Evolutionary conservation across 805 yeast genomes (phyloP).

Genomic region (Candida krabiensis): DNA sequence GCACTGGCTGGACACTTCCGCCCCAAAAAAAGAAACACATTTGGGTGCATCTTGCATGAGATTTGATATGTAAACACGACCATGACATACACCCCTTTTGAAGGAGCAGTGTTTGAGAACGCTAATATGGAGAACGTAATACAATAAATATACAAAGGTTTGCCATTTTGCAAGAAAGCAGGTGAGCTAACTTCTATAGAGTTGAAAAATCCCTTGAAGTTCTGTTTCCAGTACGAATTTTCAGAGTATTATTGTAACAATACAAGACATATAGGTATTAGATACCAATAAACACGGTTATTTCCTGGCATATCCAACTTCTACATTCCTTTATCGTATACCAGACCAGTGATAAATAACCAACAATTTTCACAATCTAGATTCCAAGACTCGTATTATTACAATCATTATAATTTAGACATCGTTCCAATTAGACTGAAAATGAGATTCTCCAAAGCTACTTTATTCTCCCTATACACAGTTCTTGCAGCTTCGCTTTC

Average conservation of each 20-base stretch:
- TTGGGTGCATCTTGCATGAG: background rate
- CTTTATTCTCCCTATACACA: conserved; percentile 24
- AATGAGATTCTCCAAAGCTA: conserved; percentile 24
- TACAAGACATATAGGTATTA: no score
- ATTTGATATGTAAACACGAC: background rate
- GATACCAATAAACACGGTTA: no score
- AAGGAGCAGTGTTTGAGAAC: conserved; percentile 11
- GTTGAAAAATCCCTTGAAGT: no score
- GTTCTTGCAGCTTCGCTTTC: conserved; percentile 18
- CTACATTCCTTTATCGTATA: conserved; percentile 10
- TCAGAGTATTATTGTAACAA: background rate
- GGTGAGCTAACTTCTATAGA: no score
- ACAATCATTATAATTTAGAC: no score
- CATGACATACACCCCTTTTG: background rate
- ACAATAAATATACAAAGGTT: conserved; percentile 2
- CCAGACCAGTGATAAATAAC: conserved; percentile 2
- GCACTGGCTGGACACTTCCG: no score
- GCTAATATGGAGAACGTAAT: background rate
- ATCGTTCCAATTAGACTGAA: no score
- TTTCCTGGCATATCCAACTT: conserved; percentile 8
- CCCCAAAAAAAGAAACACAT: background rate
- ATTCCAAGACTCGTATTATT: no score
- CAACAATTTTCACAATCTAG: no score
- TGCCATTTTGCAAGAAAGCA: background rate
- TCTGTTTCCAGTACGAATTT: background rate